Percentiles rank a stretch among this genome's conserved stretches.
These are phyloP conservation scores for Gremmenia infestans DNA, from an alignment of 2,329 filamentous ascomycete genomes.

Conservation along the genomic window DNA sequence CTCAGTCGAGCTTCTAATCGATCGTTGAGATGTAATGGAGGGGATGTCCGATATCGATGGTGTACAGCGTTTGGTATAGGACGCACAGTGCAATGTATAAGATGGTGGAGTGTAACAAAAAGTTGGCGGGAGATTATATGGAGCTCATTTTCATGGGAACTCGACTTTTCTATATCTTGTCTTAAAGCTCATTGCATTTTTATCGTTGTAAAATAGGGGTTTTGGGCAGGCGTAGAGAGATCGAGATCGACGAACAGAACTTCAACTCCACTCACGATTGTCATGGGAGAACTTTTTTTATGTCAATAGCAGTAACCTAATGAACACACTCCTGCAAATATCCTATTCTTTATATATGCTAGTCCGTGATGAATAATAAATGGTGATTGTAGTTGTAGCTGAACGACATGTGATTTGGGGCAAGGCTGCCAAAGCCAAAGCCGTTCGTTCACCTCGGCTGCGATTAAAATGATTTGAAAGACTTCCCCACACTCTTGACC, in stretches of 20 bases:
- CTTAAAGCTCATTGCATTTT: slow-evolving; percentile 19
- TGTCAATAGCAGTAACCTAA: slow-evolving; percentile 3
- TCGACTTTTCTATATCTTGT: slow-evolving; percentile 21
- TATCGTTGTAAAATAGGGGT: slow-evolving; percentile 25
- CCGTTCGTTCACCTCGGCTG: slow-evolving; percentile 7
- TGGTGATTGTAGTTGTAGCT: not conserved
- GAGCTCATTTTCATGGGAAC: slow-evolving; percentile 6
- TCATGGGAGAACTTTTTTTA: slow-evolving; percentile 4
- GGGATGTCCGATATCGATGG: not conserved
- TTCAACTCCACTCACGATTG: slow-evolving; percentile 19
- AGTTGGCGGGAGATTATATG: slow-evolving; percentile 6
- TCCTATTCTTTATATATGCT: not conserved
- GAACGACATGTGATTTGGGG: slow-evolving; percentile 2
- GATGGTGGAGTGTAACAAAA: slow-evolving; percentile 23
- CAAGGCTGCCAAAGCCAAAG: not conserved
- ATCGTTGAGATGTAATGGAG: not conserved
- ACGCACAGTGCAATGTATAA: slow-evolving; percentile 9
- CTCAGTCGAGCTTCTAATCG: not conserved
- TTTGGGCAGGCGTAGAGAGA: slow-evolving; percentile 17
- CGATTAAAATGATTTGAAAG: not conserved
- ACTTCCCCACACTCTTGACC: not conserved
- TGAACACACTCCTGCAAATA: slow-evolving; percentile 4
- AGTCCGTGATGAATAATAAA: not conserved
- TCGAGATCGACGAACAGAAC: slow-evolving; percentile 7
- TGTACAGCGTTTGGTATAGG: not conserved